phyloP scores from a whole-genome alignment of 495 filamentous ascomycete genomes.

The Talaromyces trachyspermus region DNA sequence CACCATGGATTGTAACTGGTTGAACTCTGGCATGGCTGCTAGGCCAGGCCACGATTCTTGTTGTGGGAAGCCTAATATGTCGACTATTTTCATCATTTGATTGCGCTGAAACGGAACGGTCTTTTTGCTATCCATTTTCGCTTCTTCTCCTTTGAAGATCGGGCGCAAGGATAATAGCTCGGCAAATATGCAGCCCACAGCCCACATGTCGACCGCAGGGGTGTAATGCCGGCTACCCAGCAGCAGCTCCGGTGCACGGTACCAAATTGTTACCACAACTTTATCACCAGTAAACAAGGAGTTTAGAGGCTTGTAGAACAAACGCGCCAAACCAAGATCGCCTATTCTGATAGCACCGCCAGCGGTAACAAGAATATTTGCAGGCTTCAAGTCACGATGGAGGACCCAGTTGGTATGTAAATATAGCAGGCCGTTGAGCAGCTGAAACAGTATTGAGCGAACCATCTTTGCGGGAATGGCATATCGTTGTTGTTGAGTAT shows the following conservation, averaged over 20 bases:
- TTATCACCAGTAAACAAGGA: constrained; percentile 92
- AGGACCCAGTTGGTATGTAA: constrained; percentile 96
- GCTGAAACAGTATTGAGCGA: constrained; percentile 87
- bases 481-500: constrained; percentile 79
- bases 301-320: constrained; percentile 90
- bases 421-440: constrained; percentile 89
- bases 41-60: constrained; percentile 87
- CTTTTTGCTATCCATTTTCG: constrained; percentile 97
- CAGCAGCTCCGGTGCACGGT: constrained; percentile 89
- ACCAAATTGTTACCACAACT: constrained; percentile 99
- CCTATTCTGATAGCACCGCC: constrained; percentile 86
- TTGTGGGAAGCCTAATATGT: constrained; percentile 83
- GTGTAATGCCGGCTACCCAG: constrained; percentile 91
- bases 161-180: constrained; percentile 85
- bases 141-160: constrained; percentile 98
- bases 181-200: constrained; percentile 95
- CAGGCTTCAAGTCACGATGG: constrained; percentile 93
- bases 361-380: constrained; percentile 97
- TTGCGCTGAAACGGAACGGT: constrained; percentile 95
- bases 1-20: constrained; percentile 60
- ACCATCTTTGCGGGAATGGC: constrained; percentile 83
- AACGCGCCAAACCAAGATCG: constrained; percentile 81
- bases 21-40: constrained; percentile 71
- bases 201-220: constrained; percentile 94
- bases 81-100: constrained; percentile 97